Evolutionary conservation across 228 moss, liverwort and hornwort species (phyloP).

Genomic region (Sphagnum magellanicum): DNA sequence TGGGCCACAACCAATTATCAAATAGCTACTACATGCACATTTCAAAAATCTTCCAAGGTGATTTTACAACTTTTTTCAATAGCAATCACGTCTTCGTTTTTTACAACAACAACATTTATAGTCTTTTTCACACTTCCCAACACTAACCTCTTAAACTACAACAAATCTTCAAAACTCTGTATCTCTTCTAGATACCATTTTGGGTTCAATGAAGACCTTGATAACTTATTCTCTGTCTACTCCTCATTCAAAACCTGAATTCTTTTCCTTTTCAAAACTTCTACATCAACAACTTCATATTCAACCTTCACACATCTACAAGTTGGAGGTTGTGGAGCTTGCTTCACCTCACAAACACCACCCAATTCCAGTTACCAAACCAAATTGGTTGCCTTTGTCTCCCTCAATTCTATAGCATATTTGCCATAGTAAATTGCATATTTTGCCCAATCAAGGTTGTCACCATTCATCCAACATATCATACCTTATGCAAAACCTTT

Average conservation of each 20-base stretch:
- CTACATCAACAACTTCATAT: not conserved
- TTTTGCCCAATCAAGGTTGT: not conserved
- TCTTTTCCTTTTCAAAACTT: not conserved
- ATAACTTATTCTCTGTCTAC: not conserved
- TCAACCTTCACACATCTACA: not conserved
- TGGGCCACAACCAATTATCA: no score
- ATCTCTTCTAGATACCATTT: no score
- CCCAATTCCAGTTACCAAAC: not conserved
- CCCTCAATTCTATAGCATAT: not conserved
- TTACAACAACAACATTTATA: no score
- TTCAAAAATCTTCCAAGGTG: no score
- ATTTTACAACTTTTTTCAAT: no score
- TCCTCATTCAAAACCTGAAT: not conserved
- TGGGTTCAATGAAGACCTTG: not conserved
- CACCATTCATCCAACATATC: not conserved
- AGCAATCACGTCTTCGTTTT: no score
- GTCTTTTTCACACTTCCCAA: no score
- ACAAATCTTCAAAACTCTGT: no score
- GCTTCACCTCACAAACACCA: not conserved
- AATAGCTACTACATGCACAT: no score
- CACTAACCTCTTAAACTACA: no score
- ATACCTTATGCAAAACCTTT: not conserved
- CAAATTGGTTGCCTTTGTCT: not conserved
- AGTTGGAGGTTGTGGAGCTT: not conserved
- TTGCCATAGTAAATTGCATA: not conserved